A percentile compares a stretch with the other conserved stretches of the same genome.
Conservation (phyloP, 805 yeast genomes). For the Lachancea mirantina region DNA sequence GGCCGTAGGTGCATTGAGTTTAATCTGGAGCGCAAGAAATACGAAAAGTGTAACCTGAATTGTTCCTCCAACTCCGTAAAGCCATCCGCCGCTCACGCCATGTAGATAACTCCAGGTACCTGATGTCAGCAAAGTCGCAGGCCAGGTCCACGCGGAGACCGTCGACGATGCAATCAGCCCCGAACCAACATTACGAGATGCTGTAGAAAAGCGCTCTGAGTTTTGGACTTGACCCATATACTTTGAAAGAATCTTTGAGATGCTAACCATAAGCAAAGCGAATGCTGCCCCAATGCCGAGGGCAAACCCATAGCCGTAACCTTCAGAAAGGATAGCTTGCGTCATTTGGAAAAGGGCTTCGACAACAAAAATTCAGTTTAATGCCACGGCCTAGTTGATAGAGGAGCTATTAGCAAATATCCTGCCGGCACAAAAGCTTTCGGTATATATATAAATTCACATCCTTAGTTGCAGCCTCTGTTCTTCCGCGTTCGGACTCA, state of each 20-base stretch:
- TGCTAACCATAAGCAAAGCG: constrained; percentile 34
- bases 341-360: too few species aligned
- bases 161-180: constrained; percentile 34
- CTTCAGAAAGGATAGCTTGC: constrained; percentile 27
- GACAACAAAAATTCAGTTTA: too few species aligned
- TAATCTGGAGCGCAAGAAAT: constrained; percentile 34
- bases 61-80: constrained; percentile 34
- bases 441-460: too few species aligned
- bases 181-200: constrained; percentile 34
- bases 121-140: constrained; percentile 35
- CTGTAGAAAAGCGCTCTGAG: constrained; percentile 38
- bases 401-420: too few species aligned
- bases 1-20: constrained; percentile 36
- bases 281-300: constrained; percentile 39
- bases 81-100: constrained; percentile 37
- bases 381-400: too few species aligned
- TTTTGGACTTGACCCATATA: constrained; percentile 35
- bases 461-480: too few species aligned
- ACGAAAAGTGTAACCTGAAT: constrained; percentile 35
- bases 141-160: constrained; percentile 42
- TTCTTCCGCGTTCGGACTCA: too few species aligned
- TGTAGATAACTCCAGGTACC: constrained; percentile 36
- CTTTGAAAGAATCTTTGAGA: constrained; percentile 30
- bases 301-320: constrained; percentile 37
- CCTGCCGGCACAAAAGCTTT: too few species aligned